These are phyloP conservation scores for Calophaca sinica DNA, from an alignment of 306 rosid genomes.

Conservation along the genomic window DNA sequence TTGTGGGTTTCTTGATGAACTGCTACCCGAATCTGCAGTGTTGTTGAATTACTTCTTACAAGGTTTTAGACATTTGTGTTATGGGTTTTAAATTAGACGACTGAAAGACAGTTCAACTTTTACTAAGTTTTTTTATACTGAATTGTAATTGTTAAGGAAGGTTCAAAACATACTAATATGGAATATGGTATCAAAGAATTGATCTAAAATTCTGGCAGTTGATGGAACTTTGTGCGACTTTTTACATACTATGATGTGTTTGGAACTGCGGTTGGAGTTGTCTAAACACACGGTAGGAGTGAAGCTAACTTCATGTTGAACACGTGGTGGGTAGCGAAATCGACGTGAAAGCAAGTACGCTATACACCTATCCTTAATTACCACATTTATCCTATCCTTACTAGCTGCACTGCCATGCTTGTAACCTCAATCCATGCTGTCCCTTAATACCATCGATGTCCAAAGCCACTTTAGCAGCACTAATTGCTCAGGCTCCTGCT, in stretches of 20 bases:
- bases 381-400: neutral
- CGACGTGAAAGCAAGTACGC: too few relatives aligned
- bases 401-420: neutral
- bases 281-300: too few relatives aligned
- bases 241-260: neutral
- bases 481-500: neutral
- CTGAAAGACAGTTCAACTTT: neutral
- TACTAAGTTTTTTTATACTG: neutral
- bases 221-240: neutral
- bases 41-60: constrained; percentile 34
- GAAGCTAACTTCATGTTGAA: too few relatives aligned
- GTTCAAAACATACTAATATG: neutral
- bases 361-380: neutral
- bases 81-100: constrained; percentile 31
- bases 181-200: neutral
- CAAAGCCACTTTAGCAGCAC: neutral
- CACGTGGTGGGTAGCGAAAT: too few relatives aligned
- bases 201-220: neutral
- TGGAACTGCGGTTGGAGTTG: too few relatives aligned
- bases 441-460: neutral
- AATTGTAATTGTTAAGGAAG: neutral
- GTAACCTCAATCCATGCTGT: too few relatives aligned
- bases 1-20: constrained; percentile 7
- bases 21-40: constrained; percentile 5
- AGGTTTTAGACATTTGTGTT: constrained; percentile 1